A percentile compares a stretch with the other conserved stretches of the same genome.
phyloP scores from a whole-genome alignment of 768 basidiomycete genomes.

The Amanita jacksonii region DNA sequence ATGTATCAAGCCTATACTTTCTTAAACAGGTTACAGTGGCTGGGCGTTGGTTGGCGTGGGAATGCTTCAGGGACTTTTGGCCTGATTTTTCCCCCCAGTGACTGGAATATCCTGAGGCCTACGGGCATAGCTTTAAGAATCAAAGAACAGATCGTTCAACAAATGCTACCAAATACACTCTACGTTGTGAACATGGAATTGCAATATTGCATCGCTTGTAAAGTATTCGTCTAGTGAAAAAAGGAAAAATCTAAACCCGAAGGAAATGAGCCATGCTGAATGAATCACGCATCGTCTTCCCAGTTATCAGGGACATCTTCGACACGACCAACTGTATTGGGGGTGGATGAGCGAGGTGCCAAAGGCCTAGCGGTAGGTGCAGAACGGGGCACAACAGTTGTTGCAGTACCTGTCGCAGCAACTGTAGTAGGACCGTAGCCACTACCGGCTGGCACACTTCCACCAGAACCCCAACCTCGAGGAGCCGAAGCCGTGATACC shows the following conservation, averaged over 20 bases:
- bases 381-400: neutral
- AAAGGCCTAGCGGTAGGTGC: neutral
- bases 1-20: too few species aligned
- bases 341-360: neutral
- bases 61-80: too few species aligned
- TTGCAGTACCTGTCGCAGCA: neutral
- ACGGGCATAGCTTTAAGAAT: too few species aligned
- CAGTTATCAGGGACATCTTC: constrained; percentile 22
- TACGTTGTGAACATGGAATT: too few species aligned
- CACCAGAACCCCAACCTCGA: constrained; percentile 9
- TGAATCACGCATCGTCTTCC: constrained; percentile 24
- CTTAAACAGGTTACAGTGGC: too few species aligned
- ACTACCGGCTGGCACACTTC: neutral
- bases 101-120: too few species aligned
- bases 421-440: too few species aligned
- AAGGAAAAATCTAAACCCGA: neutral
- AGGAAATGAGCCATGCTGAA: neutral
- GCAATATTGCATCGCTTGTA: too few species aligned
- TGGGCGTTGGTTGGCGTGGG: too few species aligned
- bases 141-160: too few species aligned
- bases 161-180: too few species aligned
- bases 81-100: too few species aligned
- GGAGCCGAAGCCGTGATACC: constrained; percentile 3
- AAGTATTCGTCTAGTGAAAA: neutral
- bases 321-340: neutral